These are phyloP conservation scores for Jamesozyma rosinii DNA, from an alignment of 805 yeast genomes.

Conservation along the genomic window DNA sequence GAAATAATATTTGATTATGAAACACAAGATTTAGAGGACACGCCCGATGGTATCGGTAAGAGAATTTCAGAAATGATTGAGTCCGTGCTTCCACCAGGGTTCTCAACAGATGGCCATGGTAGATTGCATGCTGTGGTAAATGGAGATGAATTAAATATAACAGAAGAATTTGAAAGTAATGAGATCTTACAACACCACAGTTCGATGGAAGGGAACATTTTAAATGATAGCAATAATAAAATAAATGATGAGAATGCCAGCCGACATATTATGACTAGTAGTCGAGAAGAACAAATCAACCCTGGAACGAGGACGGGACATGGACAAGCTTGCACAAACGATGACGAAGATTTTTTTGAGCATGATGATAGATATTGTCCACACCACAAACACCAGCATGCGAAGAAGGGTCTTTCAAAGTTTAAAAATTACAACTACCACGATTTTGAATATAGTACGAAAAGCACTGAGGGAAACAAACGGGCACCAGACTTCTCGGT, in stretches of 20 bases:
- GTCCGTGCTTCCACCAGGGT: conserved; percentile 24
- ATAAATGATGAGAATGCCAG: background rate
- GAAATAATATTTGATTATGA: conserved; percentile 28
- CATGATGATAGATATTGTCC: conserved; percentile 9
- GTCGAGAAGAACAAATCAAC: conserved; percentile 3
- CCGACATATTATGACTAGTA: background rate
- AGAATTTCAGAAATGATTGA: conserved; percentile 25
- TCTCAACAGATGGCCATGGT: conserved; percentile 20
- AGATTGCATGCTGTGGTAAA: conserved; percentile 22
- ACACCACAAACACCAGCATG: conserved; percentile 7
- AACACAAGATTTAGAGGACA: conserved; percentile 18
- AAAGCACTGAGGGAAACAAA: conserved; percentile 1
- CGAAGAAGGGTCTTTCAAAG: conserved; percentile 3
- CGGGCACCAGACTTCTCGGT: conserved; percentile 21
- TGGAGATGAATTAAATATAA: conserved; percentile 19
- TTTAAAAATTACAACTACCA: conserved; percentile 12
- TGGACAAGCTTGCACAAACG: background rate
- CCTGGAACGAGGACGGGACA: background rate
- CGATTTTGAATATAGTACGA: conserved; percentile 11
- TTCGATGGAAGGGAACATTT: background rate
- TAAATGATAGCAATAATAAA: background rate
- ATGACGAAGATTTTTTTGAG: conserved; percentile 1
- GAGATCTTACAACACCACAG: background rate
- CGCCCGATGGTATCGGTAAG: conserved; percentile 22
- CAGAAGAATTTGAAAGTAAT: conserved; percentile 9